Conservation (phyloP, 345 rosid species). For the Gossypium arboreum region DNA sequence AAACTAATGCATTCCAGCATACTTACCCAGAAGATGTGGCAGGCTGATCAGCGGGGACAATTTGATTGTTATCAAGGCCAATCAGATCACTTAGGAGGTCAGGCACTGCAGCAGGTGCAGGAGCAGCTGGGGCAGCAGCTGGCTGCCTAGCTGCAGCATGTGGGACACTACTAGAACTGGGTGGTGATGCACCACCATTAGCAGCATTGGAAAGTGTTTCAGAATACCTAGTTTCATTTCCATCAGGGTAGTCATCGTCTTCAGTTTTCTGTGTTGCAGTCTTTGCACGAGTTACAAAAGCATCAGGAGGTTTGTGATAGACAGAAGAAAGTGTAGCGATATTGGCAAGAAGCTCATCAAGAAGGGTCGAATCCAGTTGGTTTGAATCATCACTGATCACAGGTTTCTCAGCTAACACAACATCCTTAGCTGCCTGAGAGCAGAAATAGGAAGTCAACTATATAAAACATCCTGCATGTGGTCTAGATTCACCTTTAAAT, state of each 20-base stretch:
- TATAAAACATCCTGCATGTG: background rate
- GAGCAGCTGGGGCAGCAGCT: slow-evolving; percentile 49
- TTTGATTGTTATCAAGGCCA: slow-evolving; percentile 75
- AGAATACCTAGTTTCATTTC: slow-evolving; percentile 68
- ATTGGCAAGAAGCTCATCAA: slow-evolving; percentile 97
- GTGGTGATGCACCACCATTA: slow-evolving; percentile 65
- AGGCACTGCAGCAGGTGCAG: slow-evolving; percentile 60
- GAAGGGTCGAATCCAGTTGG: slow-evolving; percentile 88
- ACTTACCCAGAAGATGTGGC: slow-evolving; percentile 69
- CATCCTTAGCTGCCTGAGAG: slow-evolving; percentile 96
- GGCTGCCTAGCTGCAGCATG: slow-evolving; percentile 57
- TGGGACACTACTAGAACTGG: slow-evolving; percentile 50
- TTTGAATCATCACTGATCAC: slow-evolving; percentile 97
- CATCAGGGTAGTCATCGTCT: slow-evolving; percentile 94
- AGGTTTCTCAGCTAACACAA: slow-evolving; percentile 98
- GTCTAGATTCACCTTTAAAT: background rate
- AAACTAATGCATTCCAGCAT: slow-evolving; percentile 7
- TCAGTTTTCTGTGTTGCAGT: slow-evolving; percentile 73
- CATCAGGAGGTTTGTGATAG: slow-evolving; percentile 96
- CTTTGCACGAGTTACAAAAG: slow-evolving; percentile 93
- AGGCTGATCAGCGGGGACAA: slow-evolving; percentile 83
- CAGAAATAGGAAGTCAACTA: slow-evolving; percentile 5
- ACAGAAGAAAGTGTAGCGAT: slow-evolving; percentile 96
- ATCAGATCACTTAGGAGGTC: slow-evolving; percentile 94
- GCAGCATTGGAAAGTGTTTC: slow-evolving; percentile 56